Evolutionary conservation across 176 grass and related monocot species (phyloP), one percentile per base, ranked within the genome.

Genomic region (Tillandsia leiboldiana): DNA sequence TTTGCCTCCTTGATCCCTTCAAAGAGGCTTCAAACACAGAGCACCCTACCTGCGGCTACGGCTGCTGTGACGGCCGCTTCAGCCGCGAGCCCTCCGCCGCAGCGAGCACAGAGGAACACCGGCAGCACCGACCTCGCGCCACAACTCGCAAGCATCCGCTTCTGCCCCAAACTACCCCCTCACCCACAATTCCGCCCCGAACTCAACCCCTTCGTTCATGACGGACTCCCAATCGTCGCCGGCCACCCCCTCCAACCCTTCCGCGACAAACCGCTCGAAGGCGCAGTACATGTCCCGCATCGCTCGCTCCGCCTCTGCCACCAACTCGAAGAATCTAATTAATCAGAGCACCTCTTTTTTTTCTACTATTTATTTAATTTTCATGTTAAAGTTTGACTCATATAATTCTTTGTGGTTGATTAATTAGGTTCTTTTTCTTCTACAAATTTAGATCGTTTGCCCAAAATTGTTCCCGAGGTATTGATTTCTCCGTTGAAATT

Each of bases 201-300:
- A 89, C 76, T 96, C 78, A 15, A 80, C 88, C 50, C 92, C 92
- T 58, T 88, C 92, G 81, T 88, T 82, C 81, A 97, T 79, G 73
- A 97, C 93, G 1, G 93, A 86, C 20, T 20, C 0, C 20, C 20
- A 87, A 28, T 76, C 78, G 71, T 97, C 84, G 47, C 93, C 89
- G 66, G 73, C 65, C 57, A 92, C 73, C 10, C 93, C 89, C 53
- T 92, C 76, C 62, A 92, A 47, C 10, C 61, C 66, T 48, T 79
- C 69, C 3, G 81, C 93, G 50, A 17, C 68, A 70, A 97, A 97
- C 71, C 64, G 67, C 59, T 90, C 82, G 71, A 97, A 75, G 52
- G 83, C 77, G 77, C 77, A 97, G 73, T 97, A 97, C 0, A 86
- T 87, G 71, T 97, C 93, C 50, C 63, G 76, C 76, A 97, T 57